These are phyloP conservation scores for Talaromyces sp. DNA, from an alignment of 2,329 filamentous ascomycete species.

Conservation along the genomic window DNA sequence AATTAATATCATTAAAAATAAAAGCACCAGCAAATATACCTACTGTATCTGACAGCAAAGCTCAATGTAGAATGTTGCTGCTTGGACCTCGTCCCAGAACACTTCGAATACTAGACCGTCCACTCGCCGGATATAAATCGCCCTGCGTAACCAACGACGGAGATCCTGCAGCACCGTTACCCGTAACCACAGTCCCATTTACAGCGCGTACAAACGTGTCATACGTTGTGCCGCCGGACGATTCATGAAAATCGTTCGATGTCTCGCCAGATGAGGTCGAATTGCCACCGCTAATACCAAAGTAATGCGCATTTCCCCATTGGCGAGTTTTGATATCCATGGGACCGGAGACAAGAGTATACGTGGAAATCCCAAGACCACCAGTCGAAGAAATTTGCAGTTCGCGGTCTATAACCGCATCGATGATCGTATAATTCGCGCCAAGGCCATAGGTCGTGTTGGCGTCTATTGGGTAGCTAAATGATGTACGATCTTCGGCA, in stretches of 20 bases:
- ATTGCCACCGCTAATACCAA: constrained; percentile 13
- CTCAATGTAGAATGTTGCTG: background rate
- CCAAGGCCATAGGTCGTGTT: constrained; percentile 47
- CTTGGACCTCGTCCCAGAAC: constrained; percentile 29
- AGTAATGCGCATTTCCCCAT: constrained; percentile 25
- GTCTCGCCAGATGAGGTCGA: constrained; percentile 27
- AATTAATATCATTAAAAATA: background rate
- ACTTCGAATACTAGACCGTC: constrained; percentile 24
- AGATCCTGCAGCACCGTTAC: constrained; percentile 5
- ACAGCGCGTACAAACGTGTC: constrained; percentile 19
- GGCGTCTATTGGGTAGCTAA: constrained; percentile 58
- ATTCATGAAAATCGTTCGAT: constrained; percentile 21
- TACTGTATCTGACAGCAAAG: background rate
- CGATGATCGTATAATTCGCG: constrained; percentile 46
- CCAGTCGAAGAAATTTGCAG: constrained; percentile 41
- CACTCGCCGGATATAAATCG: constrained; percentile 6
- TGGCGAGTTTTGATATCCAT: constrained; percentile 23
- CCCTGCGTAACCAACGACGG: constrained; percentile 1
- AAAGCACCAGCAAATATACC: background rate
- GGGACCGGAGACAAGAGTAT: constrained; percentile 46
- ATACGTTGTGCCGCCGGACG: constrained; percentile 18
- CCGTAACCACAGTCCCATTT: constrained; percentile 23
- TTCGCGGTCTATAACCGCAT: constrained; percentile 45
- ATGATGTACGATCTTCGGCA: constrained; percentile 31
- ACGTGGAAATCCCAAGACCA: constrained; percentile 51